phyloP scores from a whole-genome alignment of 306 rosid species.

The Pachyrhizus erosus region DNA sequence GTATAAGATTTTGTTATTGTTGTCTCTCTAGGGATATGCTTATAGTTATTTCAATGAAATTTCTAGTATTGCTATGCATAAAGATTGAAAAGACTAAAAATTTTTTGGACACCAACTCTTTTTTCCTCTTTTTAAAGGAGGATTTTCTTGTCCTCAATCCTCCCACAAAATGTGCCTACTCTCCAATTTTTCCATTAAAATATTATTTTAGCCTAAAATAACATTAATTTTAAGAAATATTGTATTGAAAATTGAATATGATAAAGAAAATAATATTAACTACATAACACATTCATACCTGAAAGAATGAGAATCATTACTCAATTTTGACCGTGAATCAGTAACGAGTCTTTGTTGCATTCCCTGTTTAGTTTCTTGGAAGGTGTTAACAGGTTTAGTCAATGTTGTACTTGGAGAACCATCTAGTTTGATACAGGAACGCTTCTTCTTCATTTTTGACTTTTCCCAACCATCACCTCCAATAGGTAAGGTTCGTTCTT shows the following conservation, averaged over 20 bases:
- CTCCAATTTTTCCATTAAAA: not conserved
- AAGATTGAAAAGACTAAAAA: not conserved
- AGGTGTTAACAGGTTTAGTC: constrained; percentile 73
- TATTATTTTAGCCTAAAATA: not conserved
- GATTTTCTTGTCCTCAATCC: not conserved
- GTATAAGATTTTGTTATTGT: no score
- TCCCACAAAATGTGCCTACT: not conserved
- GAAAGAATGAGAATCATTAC: constrained; percentile 83
- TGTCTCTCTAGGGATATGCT: not conserved
- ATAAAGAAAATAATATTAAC: not conserved
- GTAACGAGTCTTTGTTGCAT: constrained; percentile 76
- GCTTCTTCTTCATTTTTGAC: constrained; percentile 93
- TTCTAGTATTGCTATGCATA: not conserved
- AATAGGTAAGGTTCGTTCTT: constrained; percentile 78
- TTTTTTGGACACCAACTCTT: constrained; percentile 1
- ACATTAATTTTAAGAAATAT: not conserved
- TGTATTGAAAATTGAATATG: constrained; percentile 20
- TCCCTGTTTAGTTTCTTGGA: constrained; percentile 89
- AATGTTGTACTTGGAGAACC: constrained; percentile 69
- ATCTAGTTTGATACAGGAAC: constrained; percentile 94
- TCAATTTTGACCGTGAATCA: constrained; percentile 83
- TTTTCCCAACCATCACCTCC: constrained; percentile 98
- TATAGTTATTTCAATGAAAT: not conserved
- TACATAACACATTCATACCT: constrained; percentile 62
- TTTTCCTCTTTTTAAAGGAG: not conserved